These are phyloP conservation scores for Neoconidiobolus thromboides DNA, from an alignment of 371 early-diverging fungal genomes.

Conservation along the genomic window DNA sequence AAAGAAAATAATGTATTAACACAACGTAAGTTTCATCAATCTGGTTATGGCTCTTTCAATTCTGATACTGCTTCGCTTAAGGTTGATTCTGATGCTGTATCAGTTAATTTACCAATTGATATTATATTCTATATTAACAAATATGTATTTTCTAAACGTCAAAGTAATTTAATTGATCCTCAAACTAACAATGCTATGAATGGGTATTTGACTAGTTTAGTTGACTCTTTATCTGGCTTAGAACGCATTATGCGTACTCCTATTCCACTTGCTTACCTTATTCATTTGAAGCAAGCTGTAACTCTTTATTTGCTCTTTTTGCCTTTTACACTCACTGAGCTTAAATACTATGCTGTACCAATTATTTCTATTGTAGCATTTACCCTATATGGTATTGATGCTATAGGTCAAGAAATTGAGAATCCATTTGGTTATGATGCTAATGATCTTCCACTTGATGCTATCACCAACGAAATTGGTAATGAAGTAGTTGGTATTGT, in stretches of 20 bases:
- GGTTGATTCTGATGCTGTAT: constrained; percentile 13
- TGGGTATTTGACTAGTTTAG: constrained; percentile 22
- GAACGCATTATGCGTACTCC: constrained; percentile 62
- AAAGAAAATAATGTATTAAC: background rate
- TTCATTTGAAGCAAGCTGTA: constrained; percentile 56
- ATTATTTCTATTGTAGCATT: constrained; percentile 37
- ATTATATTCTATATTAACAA: constrained; percentile 30
- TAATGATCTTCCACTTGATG: constrained; percentile 19
- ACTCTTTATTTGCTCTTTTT: constrained; percentile 36
- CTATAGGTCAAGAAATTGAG: constrained; percentile 32
- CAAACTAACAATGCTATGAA: constrained; percentile 25
- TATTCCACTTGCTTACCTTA: constrained; percentile 55
- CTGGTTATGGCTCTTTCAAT: background rate
- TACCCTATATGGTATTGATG: constrained; percentile 51
- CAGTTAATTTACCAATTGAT: constrained; percentile 35
- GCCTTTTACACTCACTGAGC: constrained; percentile 45
- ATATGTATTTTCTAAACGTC: constrained; percentile 26
- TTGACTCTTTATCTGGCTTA: constrained; percentile 43
- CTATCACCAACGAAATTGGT: constrained; percentile 16
- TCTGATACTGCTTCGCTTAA: background rate
- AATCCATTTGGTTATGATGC: constrained; percentile 44
- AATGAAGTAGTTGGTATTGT: constrained; percentile 15
- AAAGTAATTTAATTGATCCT: constrained; percentile 23
- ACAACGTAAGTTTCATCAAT: background rate
- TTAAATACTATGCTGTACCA: constrained; percentile 36